Conservation (phyloP, 495 filamentous ascomycete genomes). For the Trypethelium eluteriae region DNA sequence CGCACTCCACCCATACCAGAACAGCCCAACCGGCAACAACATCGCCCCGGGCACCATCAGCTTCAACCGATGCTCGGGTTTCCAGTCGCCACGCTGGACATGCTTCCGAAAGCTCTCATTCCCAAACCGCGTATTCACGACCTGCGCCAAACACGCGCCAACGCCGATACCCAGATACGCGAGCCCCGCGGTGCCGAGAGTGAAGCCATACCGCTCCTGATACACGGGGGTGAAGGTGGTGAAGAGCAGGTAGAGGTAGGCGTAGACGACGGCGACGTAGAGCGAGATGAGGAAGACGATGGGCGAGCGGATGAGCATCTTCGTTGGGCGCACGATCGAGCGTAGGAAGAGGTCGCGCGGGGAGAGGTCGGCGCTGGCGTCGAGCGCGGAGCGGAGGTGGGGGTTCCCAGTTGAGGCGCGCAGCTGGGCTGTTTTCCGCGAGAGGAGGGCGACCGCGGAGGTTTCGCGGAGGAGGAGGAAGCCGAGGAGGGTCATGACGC, state of each 20-base stretch:
- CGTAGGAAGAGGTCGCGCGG: slow-evolving; percentile 34
- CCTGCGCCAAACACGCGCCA: slow-evolving; percentile 27
- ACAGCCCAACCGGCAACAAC: slow-evolving; percentile 29
- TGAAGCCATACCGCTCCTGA: slow-evolving; percentile 43
- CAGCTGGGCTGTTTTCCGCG: slow-evolving; percentile 28
- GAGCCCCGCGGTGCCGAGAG: slow-evolving; percentile 27
- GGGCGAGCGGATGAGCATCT: slow-evolving; percentile 47
- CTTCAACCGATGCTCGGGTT: slow-evolving; percentile 30
- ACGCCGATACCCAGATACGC: slow-evolving; percentile 33
- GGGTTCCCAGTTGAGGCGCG: slow-evolving; percentile 30
- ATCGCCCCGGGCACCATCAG: slow-evolving; percentile 25
- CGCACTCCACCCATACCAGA: slow-evolving; percentile 32
- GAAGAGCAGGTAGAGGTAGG: slow-evolving; percentile 73
- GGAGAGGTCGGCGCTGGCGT: slow-evolving; percentile 30
- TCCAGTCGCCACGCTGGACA: slow-evolving; percentile 21
- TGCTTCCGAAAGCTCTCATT: slow-evolving; percentile 24
- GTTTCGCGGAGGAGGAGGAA: slow-evolving; percentile 30
- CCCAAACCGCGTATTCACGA: slow-evolving; percentile 22
- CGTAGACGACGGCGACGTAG: slow-evolving; percentile 70
- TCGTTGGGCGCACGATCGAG: slow-evolving; percentile 45
- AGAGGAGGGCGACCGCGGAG: slow-evolving; percentile 28
- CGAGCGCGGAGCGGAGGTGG: slow-evolving; percentile 31
- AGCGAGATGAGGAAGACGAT: slow-evolving; percentile 59
- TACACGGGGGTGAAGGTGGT: slow-evolving; percentile 63
- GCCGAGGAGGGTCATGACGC: slow-evolving; percentile 20